phyloP scores from a whole-genome alignment of 768 basidiomycete species.

The Scleroderma citrinum region DNA sequence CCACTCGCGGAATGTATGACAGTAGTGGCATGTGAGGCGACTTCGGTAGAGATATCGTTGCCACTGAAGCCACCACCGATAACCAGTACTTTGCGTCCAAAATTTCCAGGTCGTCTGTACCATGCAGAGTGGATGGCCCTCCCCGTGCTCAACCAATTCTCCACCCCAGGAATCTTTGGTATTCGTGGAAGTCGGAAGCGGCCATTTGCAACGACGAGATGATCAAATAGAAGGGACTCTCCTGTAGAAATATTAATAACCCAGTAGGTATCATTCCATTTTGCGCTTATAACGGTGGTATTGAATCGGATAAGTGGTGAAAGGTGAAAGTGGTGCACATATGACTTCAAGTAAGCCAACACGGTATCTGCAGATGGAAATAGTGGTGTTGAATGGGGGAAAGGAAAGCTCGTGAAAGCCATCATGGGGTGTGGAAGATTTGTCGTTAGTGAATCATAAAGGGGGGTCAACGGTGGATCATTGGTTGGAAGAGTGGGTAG shows the following conservation, averaged over 20 bases:
- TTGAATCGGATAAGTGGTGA: slow-evolving; percentile 55
- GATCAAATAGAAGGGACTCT: slow-evolving; percentile 43
- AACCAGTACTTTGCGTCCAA: slow-evolving; percentile 38
- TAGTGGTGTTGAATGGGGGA: slow-evolving; percentile 66
- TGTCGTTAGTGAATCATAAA: slow-evolving; percentile 79
- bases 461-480: slow-evolving; percentile 55
- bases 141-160: slow-evolving; percentile 46
- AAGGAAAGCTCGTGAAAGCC: slow-evolving; percentile 57
- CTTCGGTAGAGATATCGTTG: slow-evolving; percentile 56
- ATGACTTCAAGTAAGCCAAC: slow-evolving; percentile 62
- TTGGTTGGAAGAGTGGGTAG: slow-evolving; percentile 45
- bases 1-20: slow-evolving; percentile 54
- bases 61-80: slow-evolving; percentile 62
- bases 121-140: slow-evolving; percentile 61
- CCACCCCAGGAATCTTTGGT: slow-evolving; percentile 55
- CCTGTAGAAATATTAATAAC: slow-evolving; percentile 37
- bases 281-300: slow-evolving; percentile 45
- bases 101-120: slow-evolving; percentile 50
- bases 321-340: slow-evolving; percentile 57
- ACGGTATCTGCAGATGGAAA: slow-evolving; percentile 61
- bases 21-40: slow-evolving; percentile 36
- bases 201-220: slow-evolving; percentile 72
- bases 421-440: slow-evolving; percentile 78
- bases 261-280: slow-evolving; percentile 44
- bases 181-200: slow-evolving; percentile 63